Conservation (phyloP, 176 grass and related monocot species). For the Themeda triandra region DNA sequence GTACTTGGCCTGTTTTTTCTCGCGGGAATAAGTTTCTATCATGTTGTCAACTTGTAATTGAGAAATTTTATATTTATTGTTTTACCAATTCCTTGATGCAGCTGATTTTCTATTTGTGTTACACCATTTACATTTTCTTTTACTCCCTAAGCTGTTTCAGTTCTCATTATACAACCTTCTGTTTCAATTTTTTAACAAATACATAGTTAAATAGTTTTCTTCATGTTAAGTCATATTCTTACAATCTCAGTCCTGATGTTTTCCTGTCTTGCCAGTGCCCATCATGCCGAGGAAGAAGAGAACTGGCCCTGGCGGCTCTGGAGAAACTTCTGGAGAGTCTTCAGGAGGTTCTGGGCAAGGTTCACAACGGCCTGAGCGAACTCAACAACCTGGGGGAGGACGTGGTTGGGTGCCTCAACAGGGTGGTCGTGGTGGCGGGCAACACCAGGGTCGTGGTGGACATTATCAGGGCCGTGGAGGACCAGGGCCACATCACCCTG, state of each 20-base stretch:
- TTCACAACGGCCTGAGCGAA: slow-evolving; percentile 53
- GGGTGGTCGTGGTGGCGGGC: slow-evolving; percentile 50
- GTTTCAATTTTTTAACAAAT: background rate
- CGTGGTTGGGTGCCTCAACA: slow-evolving; percentile 63
- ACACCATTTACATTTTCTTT: background rate
- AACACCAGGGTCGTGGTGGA: slow-evolving; percentile 55
- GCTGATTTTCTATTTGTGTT: slow-evolving; percentile 7
- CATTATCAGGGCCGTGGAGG: slow-evolving; percentile 53
- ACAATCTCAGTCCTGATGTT: background rate
- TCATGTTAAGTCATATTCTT: background rate
- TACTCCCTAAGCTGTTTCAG: background rate
- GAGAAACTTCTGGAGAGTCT: slow-evolving; percentile 52
- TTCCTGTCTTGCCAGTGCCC: slow-evolving; percentile 24
- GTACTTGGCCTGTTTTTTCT: background rate
- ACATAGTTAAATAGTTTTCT: background rate
- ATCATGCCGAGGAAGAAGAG: slow-evolving; percentile 92
- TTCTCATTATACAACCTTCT: background rate
- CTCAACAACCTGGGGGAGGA: slow-evolving; percentile 54
- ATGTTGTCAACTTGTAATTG: background rate
- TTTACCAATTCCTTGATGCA: background rate
- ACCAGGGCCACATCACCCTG: slow-evolving; percentile 35
- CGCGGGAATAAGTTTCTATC: background rate
- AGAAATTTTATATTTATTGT: background rate
- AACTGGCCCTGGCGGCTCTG: slow-evolving; percentile 50
- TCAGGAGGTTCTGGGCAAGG: slow-evolving; percentile 41